Base-by-base conservation (phyloP, 179 eudicot species). In the Monotropa hypopitys region DNA sequence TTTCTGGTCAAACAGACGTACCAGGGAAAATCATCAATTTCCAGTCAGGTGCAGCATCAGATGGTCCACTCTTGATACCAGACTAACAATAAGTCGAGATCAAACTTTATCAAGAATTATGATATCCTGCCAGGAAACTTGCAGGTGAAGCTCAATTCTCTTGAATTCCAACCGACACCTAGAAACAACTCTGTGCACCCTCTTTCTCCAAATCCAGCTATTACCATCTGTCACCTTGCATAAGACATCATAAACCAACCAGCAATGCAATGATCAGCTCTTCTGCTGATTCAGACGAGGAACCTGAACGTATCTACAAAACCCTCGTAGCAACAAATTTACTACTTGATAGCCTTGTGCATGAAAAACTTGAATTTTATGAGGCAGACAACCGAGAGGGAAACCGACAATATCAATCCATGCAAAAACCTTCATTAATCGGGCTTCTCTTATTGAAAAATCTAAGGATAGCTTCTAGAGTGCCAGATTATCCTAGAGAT, bases 261-360 rank as follows among this genome's bases (percentile, higher is more conserved):
- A 47, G 32, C 0, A 76, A 59, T 9, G 15, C 62, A 15, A 80
- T 45, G 33, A 53, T 18, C 35, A 51, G 61, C 67, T 62, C 66
- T 12, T 35, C 49, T 40, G 76, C 83, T 47, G 77, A 80, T 38
- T 76, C 79, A 53, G 78, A 74, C 13, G 80, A 80, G 45, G 80
- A 76, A 18, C 10, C 63, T 10, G 80, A 72, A 46, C 80, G 72
- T 18, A 61, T 72, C 53, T 80, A 80, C 76, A 72, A 53, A 63
- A 80, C 76, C 15, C 59, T 80, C 10, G 69, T n/a, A 28, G 63
- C 76, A 42, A 40, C 72, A 76, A 75, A 76, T 49, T 11, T 76
- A 47, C 65, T 40, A 40, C 56, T 50, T 43, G 28, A 56, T 28
- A 70, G 32, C 40, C 65, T 15, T 23, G 51, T 40, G 40, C 45